phyloP scores from a whole-genome alignment of 192 early-diverging fungal genomes.

The Coemansia umbellata region DNA sequence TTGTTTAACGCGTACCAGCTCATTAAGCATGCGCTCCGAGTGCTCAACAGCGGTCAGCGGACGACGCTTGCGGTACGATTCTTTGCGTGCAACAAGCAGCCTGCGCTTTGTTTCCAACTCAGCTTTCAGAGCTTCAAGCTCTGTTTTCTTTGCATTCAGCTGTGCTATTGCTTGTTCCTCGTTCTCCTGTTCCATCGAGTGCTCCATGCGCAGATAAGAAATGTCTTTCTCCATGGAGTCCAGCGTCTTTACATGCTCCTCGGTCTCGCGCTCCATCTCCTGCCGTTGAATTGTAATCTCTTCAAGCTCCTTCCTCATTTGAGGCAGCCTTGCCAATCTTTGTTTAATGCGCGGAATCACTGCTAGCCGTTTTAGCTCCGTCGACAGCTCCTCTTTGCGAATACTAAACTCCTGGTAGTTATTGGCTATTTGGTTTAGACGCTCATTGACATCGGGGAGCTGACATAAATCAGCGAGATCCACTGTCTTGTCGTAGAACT shows the following conservation, averaged over 20 bases:
- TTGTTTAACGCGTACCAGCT: slow-evolving; percentile 4
- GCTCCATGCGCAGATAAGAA: slow-evolving; percentile 43
- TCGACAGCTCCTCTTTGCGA: slow-evolving; percentile 38
- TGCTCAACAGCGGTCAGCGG: slow-evolving; percentile 45
- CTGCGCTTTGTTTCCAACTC: slow-evolving; percentile 41
- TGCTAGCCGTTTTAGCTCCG: slow-evolving; percentile 39
- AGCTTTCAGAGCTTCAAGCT: slow-evolving; percentile 16
- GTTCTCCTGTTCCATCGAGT: slow-evolving; percentile 43
- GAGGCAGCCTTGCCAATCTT: slow-evolving; percentile 31
- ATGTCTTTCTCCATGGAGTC: slow-evolving; percentile 44
- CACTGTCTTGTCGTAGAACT: slow-evolving; percentile 51
- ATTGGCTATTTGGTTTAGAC: slow-evolving; percentile 49
- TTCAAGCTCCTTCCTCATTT: slow-evolving; percentile 38
- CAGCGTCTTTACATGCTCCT: slow-evolving; percentile 13
- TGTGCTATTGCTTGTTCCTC: slow-evolving; percentile 40
- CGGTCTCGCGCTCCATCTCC: slow-evolving; percentile 33
- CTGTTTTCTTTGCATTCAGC: slow-evolving; percentile 19
- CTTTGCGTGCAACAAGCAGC: slow-evolving; percentile 26
- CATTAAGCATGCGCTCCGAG: slow-evolving; percentile 31
- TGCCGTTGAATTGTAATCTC: slow-evolving; percentile 10
- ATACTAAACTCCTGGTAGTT: slow-evolving; percentile 43
- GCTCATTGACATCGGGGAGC: slow-evolving; percentile 46
- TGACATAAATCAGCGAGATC: slow-evolving; percentile 49
- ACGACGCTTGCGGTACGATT: slow-evolving; percentile 28
- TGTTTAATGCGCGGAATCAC: slow-evolving; percentile 41